Base-by-base conservation (phyloP, 371 early-diverging fungal genomes). In the Apophysomyces ossiformis region DNA sequence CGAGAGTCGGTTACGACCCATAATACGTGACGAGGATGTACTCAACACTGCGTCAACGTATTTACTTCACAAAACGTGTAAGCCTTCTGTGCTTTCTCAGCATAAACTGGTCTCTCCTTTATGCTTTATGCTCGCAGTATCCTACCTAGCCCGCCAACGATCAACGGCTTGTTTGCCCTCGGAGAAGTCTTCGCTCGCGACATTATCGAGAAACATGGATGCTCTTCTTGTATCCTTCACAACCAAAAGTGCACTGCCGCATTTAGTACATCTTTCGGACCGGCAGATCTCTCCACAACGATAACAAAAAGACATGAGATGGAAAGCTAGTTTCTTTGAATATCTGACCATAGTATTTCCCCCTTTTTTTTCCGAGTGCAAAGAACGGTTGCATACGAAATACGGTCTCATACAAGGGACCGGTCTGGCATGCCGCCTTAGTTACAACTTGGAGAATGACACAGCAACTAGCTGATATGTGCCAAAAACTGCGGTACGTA, bases 281-380 rank as follows among this genome's bases (percentile, higher is more conserved):
- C 64, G 56, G 54, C 68, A 65, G 13, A 77, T 44, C 65, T 80
- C 77, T n/a, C 81, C 81, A 58, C 81, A 80, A 11, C 70, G 65
- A 47, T 45, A 44, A 69, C 81, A 80, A 60, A 67, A 77, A 36
- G 74, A 65, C 81, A 80, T 80, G 32, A 37, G 15, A 16, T 9
- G 35, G 7, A 35, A 47, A 50, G 38, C 26, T 12, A 54, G 32
- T 26, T 26, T 26, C 2, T 26, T 26, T 26, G 32, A 26, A 26
- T 26, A 26, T 26, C 32, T 26, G 32, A 26, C 32, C 32, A 26
- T 26, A 26, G 32, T 26, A 26, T 26, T 26, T 26, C 32, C 32
- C 32, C 2, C 1, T 3, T 26, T 26, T 26, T 26, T 26, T 26
- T 26, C 32, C 32, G 32, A 26, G 32, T 26, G 32, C 32, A 26